A percentile compares a stretch with the other conserved stretches of the same genome.
phyloP scores from a whole-genome alignment of 2,329 filamentous ascomycete species.

The Aureobasidium vineae region DNA sequence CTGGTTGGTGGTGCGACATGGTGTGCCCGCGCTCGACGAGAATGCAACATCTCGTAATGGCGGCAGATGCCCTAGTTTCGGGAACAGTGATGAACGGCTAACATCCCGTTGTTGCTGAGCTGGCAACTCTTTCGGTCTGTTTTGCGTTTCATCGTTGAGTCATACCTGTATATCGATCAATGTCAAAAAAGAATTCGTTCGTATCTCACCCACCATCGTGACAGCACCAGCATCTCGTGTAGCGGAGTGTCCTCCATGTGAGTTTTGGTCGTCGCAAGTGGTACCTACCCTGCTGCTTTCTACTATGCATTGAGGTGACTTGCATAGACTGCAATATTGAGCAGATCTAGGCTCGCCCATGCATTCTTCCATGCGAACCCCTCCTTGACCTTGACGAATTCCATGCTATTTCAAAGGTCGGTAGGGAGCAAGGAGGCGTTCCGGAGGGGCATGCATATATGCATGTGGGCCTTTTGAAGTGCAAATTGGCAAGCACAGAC shows the following conservation, averaged over 20 bases:
- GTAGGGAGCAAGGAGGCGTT: neutral
- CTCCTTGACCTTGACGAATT: neutral
- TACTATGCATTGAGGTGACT: neutral
- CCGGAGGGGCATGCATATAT: neutral
- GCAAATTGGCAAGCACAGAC: constrained; percentile 3
- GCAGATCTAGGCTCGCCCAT: neutral
- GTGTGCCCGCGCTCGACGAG: neutral
- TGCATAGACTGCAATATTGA: neutral
- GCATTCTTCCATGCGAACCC: neutral
- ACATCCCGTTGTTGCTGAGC: neutral
- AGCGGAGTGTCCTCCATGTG: neutral
- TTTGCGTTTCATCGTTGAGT: neutral
- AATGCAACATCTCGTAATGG: constrained; percentile 1
- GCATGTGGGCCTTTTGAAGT: neutral
- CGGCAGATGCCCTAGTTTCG: neutral
- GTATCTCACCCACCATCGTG: neutral
- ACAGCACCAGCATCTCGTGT: no score
- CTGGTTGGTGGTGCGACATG: neutral
- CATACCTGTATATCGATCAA: neutral
- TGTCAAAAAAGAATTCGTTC: neutral
- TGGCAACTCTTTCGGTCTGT: neutral
- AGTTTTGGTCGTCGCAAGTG: neutral
- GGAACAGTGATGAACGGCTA: neutral
- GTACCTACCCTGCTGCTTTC: neutral
- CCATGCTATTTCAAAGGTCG: neutral